phyloP scores from a whole-genome alignment of 2,329 filamentous ascomycete species.

The Tolypocladium ophioglossoides region DNA sequence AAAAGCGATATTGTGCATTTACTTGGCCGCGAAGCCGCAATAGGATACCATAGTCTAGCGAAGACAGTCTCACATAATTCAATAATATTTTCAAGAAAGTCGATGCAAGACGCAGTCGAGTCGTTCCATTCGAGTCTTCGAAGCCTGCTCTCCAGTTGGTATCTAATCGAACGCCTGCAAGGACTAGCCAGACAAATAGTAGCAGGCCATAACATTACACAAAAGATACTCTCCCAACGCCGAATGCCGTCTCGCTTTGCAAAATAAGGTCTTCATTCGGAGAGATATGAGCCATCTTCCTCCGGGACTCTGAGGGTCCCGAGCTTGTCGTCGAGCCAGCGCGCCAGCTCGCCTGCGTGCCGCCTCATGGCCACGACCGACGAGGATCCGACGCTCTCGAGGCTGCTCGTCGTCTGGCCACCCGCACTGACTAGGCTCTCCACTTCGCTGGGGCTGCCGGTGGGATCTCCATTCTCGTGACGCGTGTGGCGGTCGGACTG shows the following conservation, averaged over 20 bases:
- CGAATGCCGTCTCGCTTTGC: not conserved
- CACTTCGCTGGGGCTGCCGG: constrained; percentile 31
- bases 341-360: constrained; percentile 47
- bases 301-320: constrained; percentile 41
- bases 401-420: constrained; percentile 31
- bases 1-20: not conserved
- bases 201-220: not conserved
- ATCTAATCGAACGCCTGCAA: constrained; percentile 4
- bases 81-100: not conserved
- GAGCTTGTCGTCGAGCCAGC: constrained; percentile 51
- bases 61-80: not conserved
- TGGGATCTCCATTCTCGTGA: constrained; percentile 19
- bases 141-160: not conserved
- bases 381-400: constrained; percentile 27
- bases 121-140: not conserved
- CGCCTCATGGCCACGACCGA: constrained; percentile 41
- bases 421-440: constrained; percentile 36
- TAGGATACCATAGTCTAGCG: not conserved
- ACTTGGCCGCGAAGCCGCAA: not conserved
- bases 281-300: constrained; percentile 21
- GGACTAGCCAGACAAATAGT: not conserved
- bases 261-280: not conserved
- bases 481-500: constrained; percentile 7
- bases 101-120: not conserved
- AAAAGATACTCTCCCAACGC: not conserved